These are phyloP conservation scores for Prunus yedoensis DNA, from an alignment of 331 rosid species.

Conservation along the genomic window DNA sequence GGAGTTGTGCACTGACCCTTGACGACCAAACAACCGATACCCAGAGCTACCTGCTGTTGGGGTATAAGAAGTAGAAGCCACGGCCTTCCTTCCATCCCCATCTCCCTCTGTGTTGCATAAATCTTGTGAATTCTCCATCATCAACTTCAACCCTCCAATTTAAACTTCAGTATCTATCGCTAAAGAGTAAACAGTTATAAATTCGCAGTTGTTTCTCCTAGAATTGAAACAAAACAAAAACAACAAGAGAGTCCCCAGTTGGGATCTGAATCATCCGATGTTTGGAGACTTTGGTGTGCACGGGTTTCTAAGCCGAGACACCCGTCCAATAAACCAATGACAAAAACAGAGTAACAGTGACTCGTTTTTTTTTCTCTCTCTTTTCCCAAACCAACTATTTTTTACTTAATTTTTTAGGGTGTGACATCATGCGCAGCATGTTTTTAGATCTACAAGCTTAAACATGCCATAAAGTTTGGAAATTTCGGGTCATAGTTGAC, in stretches of 20 bases:
- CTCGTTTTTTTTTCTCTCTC: too few species aligned
- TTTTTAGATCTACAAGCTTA: background rate
- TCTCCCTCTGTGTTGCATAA: constrained; percentile 41
- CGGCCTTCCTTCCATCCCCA: constrained; percentile 39
- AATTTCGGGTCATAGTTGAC: background rate
- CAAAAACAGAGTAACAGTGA: background rate
- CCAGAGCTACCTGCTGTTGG: constrained; percentile 23
- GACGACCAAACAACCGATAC: constrained; percentile 30
- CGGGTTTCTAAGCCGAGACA: background rate
- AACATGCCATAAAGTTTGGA: background rate
- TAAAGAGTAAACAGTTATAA: background rate
- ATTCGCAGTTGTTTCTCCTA: background rate
- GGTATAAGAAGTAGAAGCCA: constrained; percentile 32
- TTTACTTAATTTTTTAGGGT: too few species aligned
- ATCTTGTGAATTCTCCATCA: constrained; percentile 41
- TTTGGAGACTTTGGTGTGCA: background rate
- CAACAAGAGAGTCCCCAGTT: background rate
- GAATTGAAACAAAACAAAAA: background rate
- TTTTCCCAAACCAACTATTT: too few species aligned
- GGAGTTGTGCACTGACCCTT: constrained; percentile 24
- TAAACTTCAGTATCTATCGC: background rate
- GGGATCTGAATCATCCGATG: background rate
- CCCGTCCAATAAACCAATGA: background rate
- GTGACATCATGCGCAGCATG: too few species aligned
- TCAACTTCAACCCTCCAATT: background rate